Conservation (phyloP, 176 grass and related monocot genomes). For the Phoenix dactylifera region DNA sequence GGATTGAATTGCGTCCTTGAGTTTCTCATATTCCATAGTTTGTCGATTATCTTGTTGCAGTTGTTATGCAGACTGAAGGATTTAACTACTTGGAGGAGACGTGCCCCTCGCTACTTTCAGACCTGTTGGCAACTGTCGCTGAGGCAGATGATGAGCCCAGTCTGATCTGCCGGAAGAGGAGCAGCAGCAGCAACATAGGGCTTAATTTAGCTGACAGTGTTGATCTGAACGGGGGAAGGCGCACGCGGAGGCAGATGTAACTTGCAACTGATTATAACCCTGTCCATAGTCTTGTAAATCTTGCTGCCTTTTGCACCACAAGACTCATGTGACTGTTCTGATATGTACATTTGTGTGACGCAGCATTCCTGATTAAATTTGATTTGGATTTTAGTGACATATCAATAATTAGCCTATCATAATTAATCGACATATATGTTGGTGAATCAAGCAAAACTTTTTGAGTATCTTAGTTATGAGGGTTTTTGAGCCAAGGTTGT, state of each 20-base stretch:
- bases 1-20: too few species aligned
- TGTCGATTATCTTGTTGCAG: slow-evolving; percentile 34
- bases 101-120: slow-evolving; percentile 58
- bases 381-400: too few species aligned
- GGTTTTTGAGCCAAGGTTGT: too few species aligned
- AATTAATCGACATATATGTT: too few species aligned
- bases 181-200: slow-evolving; percentile 31
- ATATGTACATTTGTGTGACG: too few species aligned
- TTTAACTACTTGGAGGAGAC: slow-evolving; percentile 84
- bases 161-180: slow-evolving; percentile 46
- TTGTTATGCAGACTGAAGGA: slow-evolving; percentile 82
- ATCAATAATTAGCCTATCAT: too few species aligned
- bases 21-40: slow-evolving; percentile 24
- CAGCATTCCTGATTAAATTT: too few species aligned
- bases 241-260: slow-evolving; percentile 52
- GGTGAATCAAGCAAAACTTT: too few species aligned
- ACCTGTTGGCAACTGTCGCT: slow-evolving; percentile 72
- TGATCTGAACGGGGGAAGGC: slow-evolving; percentile 39
- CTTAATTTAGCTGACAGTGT: slow-evolving; percentile 30
- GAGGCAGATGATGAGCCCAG: slow-evolving; percentile 44
- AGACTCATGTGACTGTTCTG: too few species aligned
- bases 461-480: too few species aligned
- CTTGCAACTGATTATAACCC: not conserved
- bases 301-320: too few species aligned
- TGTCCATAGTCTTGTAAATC: too few species aligned